Percentiles rank a stretch among this genome's conserved stretches.
phyloP scores from a whole-genome alignment of 2,329 filamentous ascomycete species.

The Talaromyces marneffei region DNA sequence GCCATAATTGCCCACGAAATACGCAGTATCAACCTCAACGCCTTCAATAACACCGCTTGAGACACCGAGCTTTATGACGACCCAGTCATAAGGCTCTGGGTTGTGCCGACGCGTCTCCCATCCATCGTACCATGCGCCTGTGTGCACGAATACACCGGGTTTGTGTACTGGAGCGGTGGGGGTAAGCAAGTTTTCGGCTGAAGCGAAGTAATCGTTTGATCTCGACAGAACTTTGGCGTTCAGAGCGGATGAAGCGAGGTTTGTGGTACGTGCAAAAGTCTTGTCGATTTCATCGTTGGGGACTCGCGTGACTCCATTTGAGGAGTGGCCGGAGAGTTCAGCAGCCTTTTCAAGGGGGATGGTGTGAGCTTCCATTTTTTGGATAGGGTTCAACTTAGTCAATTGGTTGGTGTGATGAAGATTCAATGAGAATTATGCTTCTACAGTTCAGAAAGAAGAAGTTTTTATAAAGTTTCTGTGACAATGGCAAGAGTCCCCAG shows the following conservation, averaged over 20 bases:
- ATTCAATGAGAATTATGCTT: background rate
- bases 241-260: conserved; percentile 39
- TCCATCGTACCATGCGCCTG: conserved; percentile 60
- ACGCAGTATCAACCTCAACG: conserved; percentile 42
- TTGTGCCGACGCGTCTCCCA: conserved; percentile 62
- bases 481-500: background rate
- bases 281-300: conserved; percentile 47
- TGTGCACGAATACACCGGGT: conserved; percentile 54
- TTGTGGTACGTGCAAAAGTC: conserved; percentile 52
- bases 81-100: conserved; percentile 53
- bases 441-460: background rate
- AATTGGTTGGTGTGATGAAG: background rate
- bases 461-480: background rate
- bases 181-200: conserved; percentile 54
- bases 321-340: conserved; percentile 4
- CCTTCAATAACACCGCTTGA: conserved; percentile 36
- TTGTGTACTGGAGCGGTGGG: conserved; percentile 52
- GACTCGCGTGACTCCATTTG: conserved; percentile 27
- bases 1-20: conserved; percentile 43
- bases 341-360: conserved; percentile 5
- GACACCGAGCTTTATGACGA: conserved; percentile 54
- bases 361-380: conserved; percentile 5
- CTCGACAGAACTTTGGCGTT: conserved; percentile 51
- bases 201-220: conserved; percentile 59
- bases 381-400: background rate